These are phyloP conservation scores for Houttuynia cordata DNA, from an alignment of 164 flowering plant species.

Conservation along the genomic window DNA sequence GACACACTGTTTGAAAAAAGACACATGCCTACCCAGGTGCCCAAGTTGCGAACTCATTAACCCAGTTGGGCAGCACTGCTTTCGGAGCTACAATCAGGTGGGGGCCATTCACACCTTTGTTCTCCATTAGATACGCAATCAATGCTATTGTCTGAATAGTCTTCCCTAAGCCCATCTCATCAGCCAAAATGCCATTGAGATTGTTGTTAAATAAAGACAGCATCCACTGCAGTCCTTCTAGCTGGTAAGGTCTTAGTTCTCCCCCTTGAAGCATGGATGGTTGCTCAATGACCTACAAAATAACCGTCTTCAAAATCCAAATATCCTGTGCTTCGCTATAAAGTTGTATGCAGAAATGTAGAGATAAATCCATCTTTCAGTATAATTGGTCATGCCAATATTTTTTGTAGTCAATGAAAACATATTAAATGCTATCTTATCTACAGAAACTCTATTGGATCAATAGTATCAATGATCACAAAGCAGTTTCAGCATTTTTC, in stretches of 20 bases:
- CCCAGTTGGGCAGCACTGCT: constrained; percentile 97
- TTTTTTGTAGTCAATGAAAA: too few relatives aligned
- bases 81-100: constrained; percentile 98
- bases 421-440: too few relatives aligned
- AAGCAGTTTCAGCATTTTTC: too few relatives aligned
- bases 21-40: constrained; percentile 56
- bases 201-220: constrained; percentile 93
- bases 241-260: constrained; percentile 79
- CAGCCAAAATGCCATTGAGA: constrained; percentile 94
- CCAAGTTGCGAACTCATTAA: constrained; percentile 82
- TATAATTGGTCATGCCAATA: too few relatives aligned
- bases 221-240: constrained; percentile 99
- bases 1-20: not conserved
- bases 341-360: not conserved
- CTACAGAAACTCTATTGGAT: too few relatives aligned
- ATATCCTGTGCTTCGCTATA: not conserved
- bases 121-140: constrained; percentile 85
- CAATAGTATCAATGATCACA: too few relatives aligned
- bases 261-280: constrained; percentile 97
- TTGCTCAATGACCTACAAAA: constrained; percentile 78
- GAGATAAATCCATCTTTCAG: not conserved
- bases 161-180: constrained; percentile 99
- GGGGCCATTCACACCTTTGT: constrained; percentile 83
- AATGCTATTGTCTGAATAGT: constrained; percentile 93
- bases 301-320: constrained; percentile 3